Percentiles rank a stretch among this genome's conserved stretches.
These are phyloP conservation scores for Ogataea siamensis DNA, from an alignment of 805 yeast genomes.

Conservation along the genomic window DNA sequence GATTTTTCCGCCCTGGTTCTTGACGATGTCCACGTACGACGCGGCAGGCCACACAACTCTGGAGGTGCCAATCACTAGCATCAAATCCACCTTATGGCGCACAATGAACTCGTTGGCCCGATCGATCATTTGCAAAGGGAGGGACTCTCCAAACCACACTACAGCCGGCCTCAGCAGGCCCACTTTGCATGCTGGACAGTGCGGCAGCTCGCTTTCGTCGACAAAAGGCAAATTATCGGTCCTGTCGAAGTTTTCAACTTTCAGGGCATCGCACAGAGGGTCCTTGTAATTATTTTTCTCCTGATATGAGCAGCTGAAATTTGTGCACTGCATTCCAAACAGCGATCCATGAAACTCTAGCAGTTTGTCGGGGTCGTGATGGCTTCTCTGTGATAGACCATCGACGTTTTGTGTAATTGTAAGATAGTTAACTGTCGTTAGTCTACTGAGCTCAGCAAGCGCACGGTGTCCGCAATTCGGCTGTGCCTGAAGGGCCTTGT, in stretches of 20 bases:
- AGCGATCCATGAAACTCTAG: conserved; percentile 79
- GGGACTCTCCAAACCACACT: conserved; percentile 92
- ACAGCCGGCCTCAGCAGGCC: conserved; percentile 82
- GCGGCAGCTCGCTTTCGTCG: conserved; percentile 56
- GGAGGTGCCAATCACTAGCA: conserved; percentile 82
- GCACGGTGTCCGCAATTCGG: conserved; percentile 79
- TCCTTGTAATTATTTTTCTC: conserved; percentile 51
- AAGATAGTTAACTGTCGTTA: conserved; percentile 41
- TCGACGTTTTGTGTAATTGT: conserved; percentile 86
- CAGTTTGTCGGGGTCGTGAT: conserved; percentile 51
- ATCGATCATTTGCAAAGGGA: conserved; percentile 63
- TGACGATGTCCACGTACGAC: conserved; percentile 79
- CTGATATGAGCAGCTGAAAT: conserved; percentile 64
- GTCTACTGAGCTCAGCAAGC: conserved; percentile 57
- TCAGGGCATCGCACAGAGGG: conserved; percentile 51
- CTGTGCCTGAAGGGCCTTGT: conserved; percentile 57
- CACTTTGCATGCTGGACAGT: conserved; percentile 70
- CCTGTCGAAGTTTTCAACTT: conserved; percentile 12
- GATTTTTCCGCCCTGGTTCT: conserved; percentile 70
- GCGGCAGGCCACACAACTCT: conserved; percentile 91
- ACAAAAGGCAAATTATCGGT: conserved; percentile 36
- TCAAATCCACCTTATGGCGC: conserved; percentile 58
- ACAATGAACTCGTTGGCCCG: conserved; percentile 70
- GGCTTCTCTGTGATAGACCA: conserved; percentile 65
- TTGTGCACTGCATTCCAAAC: conserved; percentile 72